Evolutionary conservation across 352 stramenopile species (phyloP), one percentile per base, ranked within the genome.

Genomic region (Globisporangium nagaii): DNA sequence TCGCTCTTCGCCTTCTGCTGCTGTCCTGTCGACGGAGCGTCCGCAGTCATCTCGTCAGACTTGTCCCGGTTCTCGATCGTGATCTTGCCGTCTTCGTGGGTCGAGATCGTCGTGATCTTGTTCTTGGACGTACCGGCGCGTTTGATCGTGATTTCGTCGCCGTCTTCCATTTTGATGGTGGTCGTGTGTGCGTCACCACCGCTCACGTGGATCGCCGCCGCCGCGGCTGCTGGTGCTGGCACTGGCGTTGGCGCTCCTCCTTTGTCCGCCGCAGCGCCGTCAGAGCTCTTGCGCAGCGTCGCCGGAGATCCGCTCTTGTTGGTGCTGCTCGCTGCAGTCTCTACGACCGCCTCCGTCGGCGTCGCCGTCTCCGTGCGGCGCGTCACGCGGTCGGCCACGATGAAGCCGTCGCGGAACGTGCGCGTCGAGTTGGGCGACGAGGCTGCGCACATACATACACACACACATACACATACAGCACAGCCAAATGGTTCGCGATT

Each of bases 141-240:
- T 52, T 86, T 86, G 63, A 90, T 90, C 32, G 79, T 90, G 68
- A 90, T 88, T 65, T 88, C 79, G 56, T 90, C 76, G 39, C 79
- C 79, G 40, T 84, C 76, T 54, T 86, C 68, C 22, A 77, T 88
- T 63, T 84, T 88, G 62, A 90, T 88, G 17, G 70, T 86, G 32
- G 75, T 90, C 53, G 72, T 86, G 43, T 75, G 74, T 8, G 65
- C 67, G 30, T 72, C 64, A 12, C 57, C 56, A 3, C 58, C 66
- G 24, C 58, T 56, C 40, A 74, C 52, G 41, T 69, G 57, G 35
- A 59, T 60, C 53, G 37, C 32, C 15, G 35, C 47, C 30, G 17
- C 30, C 24, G 34, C 40, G 0, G 20, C 32, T 27, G 32, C 2
- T 12, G 20, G 10, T 15, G 48, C 7, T n/a, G 39, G 20, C 15